A percentile compares a stretch with the other conserved stretches of the same genome.
phyloP scores from a whole-genome alignment of 345 rosid genomes.

The Eucalyptus marginata region DNA sequence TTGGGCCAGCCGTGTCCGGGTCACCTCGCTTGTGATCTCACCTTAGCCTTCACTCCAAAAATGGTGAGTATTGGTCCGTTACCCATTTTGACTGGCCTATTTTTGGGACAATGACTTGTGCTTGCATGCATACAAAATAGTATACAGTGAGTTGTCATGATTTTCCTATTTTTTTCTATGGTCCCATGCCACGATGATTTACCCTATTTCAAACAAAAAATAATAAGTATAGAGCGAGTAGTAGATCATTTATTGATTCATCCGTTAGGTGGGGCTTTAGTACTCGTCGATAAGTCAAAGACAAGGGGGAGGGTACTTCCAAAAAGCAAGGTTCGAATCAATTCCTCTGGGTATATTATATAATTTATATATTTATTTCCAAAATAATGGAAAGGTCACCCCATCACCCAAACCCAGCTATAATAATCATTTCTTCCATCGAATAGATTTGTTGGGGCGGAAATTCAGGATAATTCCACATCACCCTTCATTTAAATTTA shows the following conservation, averaged over 20 bases:
- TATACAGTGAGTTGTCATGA: background rate
- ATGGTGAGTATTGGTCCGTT: background rate
- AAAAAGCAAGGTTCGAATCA: background rate
- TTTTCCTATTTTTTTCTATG: background rate
- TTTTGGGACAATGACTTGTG: background rate
- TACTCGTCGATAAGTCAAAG: background rate
- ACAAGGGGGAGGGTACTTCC: background rate
- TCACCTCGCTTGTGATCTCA: background rate
- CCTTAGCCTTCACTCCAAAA: background rate
- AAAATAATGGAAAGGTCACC: background rate
- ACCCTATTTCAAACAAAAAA: background rate
- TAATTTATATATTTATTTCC: background rate
- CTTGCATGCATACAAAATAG: background rate
- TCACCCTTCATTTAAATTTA: background rate
- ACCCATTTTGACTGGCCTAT: background rate
- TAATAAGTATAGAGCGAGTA: background rate
- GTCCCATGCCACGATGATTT: background rate
- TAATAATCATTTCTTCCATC: background rate
- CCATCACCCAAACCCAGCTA: background rate
- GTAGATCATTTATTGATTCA: background rate
- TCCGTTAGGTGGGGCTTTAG: background rate
- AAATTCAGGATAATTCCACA: background rate
- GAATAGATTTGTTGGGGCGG: background rate
- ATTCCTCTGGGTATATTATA: background rate
- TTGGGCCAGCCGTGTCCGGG: rapidly evolving